Base-by-base conservation (phyloP, 306 rosid genomes). In the Vigna reflexopilosa region DNA sequence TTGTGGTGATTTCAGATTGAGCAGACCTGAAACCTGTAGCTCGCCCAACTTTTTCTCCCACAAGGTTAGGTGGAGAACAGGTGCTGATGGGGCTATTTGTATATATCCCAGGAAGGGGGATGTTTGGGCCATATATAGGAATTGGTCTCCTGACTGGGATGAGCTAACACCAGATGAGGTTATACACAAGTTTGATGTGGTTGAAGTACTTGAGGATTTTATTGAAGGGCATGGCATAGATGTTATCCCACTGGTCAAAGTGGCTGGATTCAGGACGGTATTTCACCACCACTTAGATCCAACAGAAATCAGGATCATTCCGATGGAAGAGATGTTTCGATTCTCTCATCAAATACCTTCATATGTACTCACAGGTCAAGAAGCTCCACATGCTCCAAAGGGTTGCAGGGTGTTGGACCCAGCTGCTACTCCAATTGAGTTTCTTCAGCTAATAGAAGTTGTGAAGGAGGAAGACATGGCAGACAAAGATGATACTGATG, bases 381-480 rank as follows among this genome's bases (percentile, higher is more conserved):
- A 93, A 88, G 89, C 87, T 67, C 80, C 75, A 5, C 86, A 83
- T 84, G 91, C 97, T 84, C 98, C 93, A 69, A 91, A 82, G 75
- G 97, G 97, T 84, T 95, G 97, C 77, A 82, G 95, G 86, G 99
- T 93, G 85, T 88, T 95, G 84, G 97, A 95, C 73, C 97, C 99
- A 45, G 97, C 98, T 45, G 93, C 98, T 61, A 89, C 88, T 49
- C 98, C 99, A 6, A 22, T 55, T 8, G 91, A 95, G 36, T 91
- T 93, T 84, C 93, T 92, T 67, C 88, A 89, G 78, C 84, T 93
- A 1, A 81, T 89, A 72, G 45, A 84, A 62, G 88, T 78, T 77
- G 83, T 70, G 16, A 86, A 85, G 78, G 87, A 59, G 49, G 92
- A 82, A 80, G 90, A 87, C 72, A 68, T 61, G 65, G 40, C 42